These are phyloP conservation scores for Rhizopus delemar DNA, from an alignment of 371 early-diverging fungal species.

Conservation along the genomic window DNA sequence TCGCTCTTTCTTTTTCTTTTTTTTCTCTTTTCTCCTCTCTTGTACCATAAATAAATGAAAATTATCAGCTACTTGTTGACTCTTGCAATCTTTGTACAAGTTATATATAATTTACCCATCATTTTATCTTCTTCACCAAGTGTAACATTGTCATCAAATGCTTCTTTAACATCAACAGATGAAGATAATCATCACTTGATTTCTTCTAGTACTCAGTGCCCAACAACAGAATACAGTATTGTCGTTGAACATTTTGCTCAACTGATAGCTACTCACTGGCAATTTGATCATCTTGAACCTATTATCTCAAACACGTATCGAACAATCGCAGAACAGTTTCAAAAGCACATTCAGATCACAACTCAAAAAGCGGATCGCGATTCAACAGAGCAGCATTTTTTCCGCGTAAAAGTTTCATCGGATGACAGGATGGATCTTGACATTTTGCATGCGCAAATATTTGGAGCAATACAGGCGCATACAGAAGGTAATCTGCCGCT, in stretches of 20 bases:
- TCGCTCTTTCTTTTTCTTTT: no score
- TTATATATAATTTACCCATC: not conserved
- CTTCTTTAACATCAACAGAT: no score
- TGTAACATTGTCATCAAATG: not conserved
- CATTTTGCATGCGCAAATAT: conserved; percentile 43
- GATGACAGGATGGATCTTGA: conserved; percentile 36
- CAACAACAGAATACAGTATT: conserved; percentile 13
- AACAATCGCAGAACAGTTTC: conserved; percentile 34
- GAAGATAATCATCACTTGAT: not conserved
- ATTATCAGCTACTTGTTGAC: no score
- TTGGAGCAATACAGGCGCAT: conserved; percentile 46
- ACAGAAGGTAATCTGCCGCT: conserved; percentile 43
- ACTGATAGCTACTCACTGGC: conserved; percentile 44
- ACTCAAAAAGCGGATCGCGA: not conserved
- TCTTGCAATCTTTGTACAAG: no score
- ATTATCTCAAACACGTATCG: conserved; percentile 33
- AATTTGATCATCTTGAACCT: conserved; percentile 45
- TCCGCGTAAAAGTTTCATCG: not conserved
- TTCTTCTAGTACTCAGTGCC: not conserved
- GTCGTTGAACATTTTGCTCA: conserved; percentile 40
- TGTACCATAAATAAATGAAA: no score
- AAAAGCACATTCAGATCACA: conserved; percentile 28
- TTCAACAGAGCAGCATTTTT: no score
- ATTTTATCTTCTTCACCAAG: no score
- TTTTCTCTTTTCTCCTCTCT: no score